Evolutionary conservation across 208 protist species (phyloP).

Genomic region (Leishmania arabica): DNA sequence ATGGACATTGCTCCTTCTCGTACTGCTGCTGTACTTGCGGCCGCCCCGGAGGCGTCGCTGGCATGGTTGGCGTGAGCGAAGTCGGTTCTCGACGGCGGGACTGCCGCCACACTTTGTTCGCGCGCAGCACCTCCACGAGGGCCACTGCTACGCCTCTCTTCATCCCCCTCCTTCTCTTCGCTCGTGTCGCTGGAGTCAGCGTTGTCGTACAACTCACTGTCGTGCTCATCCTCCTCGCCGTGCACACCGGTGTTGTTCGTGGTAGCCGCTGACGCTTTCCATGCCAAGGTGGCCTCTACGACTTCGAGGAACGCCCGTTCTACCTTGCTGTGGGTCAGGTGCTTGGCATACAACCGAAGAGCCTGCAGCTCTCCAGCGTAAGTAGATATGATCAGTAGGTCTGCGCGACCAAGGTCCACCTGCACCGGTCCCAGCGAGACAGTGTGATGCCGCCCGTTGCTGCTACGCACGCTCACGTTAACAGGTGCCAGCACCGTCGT

Average conservation of each 20-base stretch:
- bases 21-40: background rate
- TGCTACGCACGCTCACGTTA: slow-evolving; percentile 31
- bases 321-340: slow-evolving; percentile 36
- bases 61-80: background rate
- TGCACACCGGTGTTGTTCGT: background rate
- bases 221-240: slow-evolving; percentile 6
- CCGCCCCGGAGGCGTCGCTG: background rate
- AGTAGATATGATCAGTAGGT: slow-evolving; percentile 39
- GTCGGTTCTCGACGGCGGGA: background rate
- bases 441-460: slow-evolving; percentile 44
- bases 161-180: background rate
- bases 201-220: background rate
- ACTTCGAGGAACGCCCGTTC: slow-evolving; percentile 38
- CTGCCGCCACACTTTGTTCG: background rate
- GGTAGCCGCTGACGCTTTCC: slow-evolving; percentile 25
- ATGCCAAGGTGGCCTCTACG: slow-evolving; percentile 37
- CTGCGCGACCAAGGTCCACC: slow-evolving; percentile 43
- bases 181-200: background rate
- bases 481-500: slow-evolving; percentile 52
- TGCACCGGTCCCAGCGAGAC: slow-evolving; percentile 33
- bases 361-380: slow-evolving; percentile 31
- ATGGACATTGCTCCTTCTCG: background rate
- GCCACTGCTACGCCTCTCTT: background rate
- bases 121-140: background rate
- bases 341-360: slow-evolving; percentile 22